Base-by-base conservation (phyloP, 768 basidiomycete genomes). In the Suillus tomentosus region DNA sequence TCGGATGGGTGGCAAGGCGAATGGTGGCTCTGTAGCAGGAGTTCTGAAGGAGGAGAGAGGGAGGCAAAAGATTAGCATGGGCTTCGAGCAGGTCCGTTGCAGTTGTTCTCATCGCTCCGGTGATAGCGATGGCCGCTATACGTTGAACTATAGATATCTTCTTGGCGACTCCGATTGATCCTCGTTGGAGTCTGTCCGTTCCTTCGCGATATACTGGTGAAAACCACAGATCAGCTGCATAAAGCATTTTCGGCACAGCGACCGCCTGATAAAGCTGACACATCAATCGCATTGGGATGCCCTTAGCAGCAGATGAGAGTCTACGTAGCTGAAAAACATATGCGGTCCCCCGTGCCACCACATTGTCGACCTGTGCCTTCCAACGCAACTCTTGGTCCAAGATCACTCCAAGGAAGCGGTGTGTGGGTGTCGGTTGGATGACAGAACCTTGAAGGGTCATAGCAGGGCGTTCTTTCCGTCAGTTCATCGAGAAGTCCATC, bases 361-460 rank as follows among this genome's bases (percentile, higher is more conserved):
- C 69, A 64, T 27, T 45, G 6, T 67, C 57, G 3, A 40, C 47
- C 9, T 73, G 71, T 3, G 53, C 40, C 9, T 51, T 66, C 66
- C 68, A 73, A 0, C n/a, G 1, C 0, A 72, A 50, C 15, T 74
- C 55, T 14, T 63, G 53, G 62, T 78, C 71, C 0, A 77, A 27
- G 8, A 69, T 42, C 0, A 76, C 67, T 1, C 77, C 76, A 0
- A 78, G 69, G 62, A 73, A 75, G 45, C 73, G 76, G 5, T 61
- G 60, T 2, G 50, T 27, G 3, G 50, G 14, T 0, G 50, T 27
- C 3, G 45, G 42, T 6, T 3, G 2, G 11, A 54, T 59, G 14
- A 39, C 2, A 0, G 40, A 13, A 2, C 24, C 34, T 5, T 42
- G 36, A 9, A 58, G 19, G 22, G 10, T 10, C 39, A 60, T 36